Evolutionary conservation across 805 yeast species (phyloP).

Genomic region (Zygosaccharomyces bailii): DNA sequence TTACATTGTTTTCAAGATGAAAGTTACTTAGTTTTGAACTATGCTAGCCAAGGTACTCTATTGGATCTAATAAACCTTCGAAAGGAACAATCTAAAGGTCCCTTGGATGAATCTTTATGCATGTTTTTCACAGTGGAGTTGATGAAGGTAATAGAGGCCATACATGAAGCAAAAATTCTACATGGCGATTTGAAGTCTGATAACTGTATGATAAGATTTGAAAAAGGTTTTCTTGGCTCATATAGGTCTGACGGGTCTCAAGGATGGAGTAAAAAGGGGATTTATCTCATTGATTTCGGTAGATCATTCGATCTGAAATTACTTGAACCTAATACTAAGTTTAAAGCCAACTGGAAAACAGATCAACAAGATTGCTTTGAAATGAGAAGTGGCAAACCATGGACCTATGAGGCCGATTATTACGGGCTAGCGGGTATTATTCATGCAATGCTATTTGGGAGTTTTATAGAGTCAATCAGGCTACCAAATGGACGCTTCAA

Average conservation of each 20-base stretch:
- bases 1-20: constrained; percentile 62
- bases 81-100: constrained; percentile 30
- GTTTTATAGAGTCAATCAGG: constrained; percentile 47
- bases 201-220: constrained; percentile 72
- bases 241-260: constrained; percentile 37
- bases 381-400: constrained; percentile 54
- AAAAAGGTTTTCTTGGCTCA: constrained; percentile 25
- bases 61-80: constrained; percentile 60
- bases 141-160: constrained; percentile 50
- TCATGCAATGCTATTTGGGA: constrained; percentile 71
- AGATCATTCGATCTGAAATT: constrained; percentile 68
- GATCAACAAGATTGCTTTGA: constrained; percentile 73
- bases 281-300: constrained; percentile 76
- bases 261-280: constrained; percentile 53
- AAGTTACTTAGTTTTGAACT: constrained; percentile 62
- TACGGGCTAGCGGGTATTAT: constrained; percentile 75
- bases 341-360: constrained; percentile 56
- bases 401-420: constrained; percentile 82
- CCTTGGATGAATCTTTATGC: constrained; percentile 58
- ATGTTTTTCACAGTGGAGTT: constrained; percentile 65
- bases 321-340: constrained; percentile 49
- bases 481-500: constrained; percentile 32
- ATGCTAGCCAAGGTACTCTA: constrained; percentile 66
- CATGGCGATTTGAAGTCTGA: constrained; percentile 88
- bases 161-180: constrained; percentile 65